Percentiles rank a stretch among this genome's conserved stretches.
phyloP scores from a whole-genome alignment of 2,329 filamentous ascomycete species.

The Neoarthrinium moseri region DNA sequence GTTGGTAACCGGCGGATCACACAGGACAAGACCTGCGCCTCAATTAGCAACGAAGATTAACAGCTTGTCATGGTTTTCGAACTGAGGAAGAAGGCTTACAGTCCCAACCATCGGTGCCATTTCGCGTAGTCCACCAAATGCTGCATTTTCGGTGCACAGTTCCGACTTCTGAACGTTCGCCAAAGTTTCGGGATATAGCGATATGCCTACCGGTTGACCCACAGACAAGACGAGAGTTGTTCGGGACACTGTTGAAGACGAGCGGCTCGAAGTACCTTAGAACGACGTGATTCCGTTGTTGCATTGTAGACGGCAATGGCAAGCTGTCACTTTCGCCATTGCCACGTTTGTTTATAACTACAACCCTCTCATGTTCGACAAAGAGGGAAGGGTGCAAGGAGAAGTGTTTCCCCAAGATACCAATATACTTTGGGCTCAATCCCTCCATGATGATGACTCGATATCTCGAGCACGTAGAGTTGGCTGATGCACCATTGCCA shows the following conservation, averaged over 20 bases:
- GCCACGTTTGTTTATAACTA: constrained; percentile 18
- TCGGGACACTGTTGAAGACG: constrained; percentile 15
- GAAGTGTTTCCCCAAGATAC: constrained; percentile 18
- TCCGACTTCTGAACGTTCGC: constrained; percentile 17
- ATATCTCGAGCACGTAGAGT: not conserved
- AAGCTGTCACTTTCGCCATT: constrained; percentile 21
- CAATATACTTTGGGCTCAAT: constrained; percentile 17
- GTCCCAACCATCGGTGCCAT: constrained; percentile 17
- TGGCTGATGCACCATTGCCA: too few species aligned
- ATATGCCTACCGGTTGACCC: constrained; percentile 21
- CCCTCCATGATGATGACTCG: constrained; percentile 16
- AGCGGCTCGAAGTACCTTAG: constrained; percentile 22
- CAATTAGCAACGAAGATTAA: not conserved
- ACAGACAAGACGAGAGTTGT: constrained; percentile 20
- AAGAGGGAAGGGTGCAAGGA: constrained; percentile 21
- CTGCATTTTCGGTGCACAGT: constrained; percentile 20
- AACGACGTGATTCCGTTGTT: constrained; percentile 12
- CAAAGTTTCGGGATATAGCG: constrained; percentile 17
- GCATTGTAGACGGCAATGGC: constrained; percentile 18
- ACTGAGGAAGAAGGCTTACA: constrained; percentile 11
- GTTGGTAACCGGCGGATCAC: constrained; percentile 19
- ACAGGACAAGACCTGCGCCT: constrained; percentile 17
- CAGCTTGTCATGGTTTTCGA: not conserved
- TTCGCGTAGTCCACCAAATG: constrained; percentile 17
- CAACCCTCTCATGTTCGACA: constrained; percentile 23